phyloP scores from a whole-genome alignment of 805 yeast genomes.

The Wickerhamiella azymoides region DNA sequence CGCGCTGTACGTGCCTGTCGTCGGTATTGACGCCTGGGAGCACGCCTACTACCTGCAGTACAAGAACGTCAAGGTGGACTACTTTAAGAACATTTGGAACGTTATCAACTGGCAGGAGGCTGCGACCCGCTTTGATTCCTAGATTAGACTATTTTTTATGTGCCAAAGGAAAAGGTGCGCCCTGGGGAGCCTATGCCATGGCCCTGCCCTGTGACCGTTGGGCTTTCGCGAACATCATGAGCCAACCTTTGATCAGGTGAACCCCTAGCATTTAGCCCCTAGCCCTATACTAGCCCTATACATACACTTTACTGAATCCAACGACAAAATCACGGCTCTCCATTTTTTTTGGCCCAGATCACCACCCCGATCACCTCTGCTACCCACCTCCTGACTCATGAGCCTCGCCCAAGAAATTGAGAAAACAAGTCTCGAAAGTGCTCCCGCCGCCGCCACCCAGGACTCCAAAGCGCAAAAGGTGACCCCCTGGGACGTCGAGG shows the following conservation, averaged over 20 bases:
- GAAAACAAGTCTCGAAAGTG: constrained; percentile 8
- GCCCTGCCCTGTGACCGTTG: too few relatives aligned
- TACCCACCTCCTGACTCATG: not conserved
- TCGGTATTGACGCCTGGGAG: constrained; percentile 94
- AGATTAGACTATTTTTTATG: not conserved
- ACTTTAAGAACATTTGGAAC: constrained; percentile 89
- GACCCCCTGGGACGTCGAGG: constrained; percentile 99
- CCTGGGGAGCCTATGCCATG: too few relatives aligned
- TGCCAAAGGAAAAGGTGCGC: too few relatives aligned
- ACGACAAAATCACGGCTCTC: too few relatives aligned
- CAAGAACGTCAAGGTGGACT: constrained; percentile 80
- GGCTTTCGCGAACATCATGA: too few relatives aligned
- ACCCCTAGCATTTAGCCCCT: too few relatives aligned
- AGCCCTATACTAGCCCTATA: too few relatives aligned
- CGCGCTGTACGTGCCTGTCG: constrained; percentile 54
- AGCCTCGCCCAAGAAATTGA: not conserved
- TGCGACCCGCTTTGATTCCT: constrained; percentile 37
- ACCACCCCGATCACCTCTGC: too few relatives aligned
- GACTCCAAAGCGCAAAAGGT: constrained; percentile 33
- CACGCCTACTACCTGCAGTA: constrained; percentile 92
- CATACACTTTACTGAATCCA: too few relatives aligned
- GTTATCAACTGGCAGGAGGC: constrained; percentile 92
- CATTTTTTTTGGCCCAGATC: too few relatives aligned
- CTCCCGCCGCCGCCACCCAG: not conserved
- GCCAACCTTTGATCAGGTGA: too few relatives aligned